A percentile compares a stretch with the other conserved stretches of the same genome.
Evolutionary conservation across 768 basidiomycete genomes (phyloP).

Genomic region (Boletus rex-veris): DNA sequence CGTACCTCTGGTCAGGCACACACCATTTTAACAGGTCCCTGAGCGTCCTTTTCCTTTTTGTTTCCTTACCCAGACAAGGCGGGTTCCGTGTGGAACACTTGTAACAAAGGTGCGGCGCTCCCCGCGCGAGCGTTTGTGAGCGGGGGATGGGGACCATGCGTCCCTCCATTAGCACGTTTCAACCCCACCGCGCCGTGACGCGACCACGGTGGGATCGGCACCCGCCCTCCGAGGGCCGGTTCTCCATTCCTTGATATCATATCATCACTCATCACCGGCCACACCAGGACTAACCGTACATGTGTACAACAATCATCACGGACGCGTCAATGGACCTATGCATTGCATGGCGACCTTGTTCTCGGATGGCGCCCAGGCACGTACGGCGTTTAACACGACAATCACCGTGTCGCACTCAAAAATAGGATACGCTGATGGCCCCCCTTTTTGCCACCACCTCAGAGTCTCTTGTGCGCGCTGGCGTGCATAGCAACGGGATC

Average conservation of each 20-base stretch:
- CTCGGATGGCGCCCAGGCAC: neutral
- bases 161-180: neutral
- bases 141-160: neutral
- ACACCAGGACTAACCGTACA: no score
- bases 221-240: no score
- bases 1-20: slow-evolving; percentile 1
- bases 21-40: neutral
- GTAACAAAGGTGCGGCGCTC: neutral
- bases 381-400: neutral
- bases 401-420: neutral
- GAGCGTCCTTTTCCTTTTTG: neutral
- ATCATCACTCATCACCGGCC: no score
- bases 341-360: no score
- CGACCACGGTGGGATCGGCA: neutral
- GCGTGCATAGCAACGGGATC: slow-evolving; percentile 4
- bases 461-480: neutral
- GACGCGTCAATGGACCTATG: no score
- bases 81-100: neutral
- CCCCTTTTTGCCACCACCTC: neutral
- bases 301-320: no score
- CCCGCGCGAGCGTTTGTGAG: neutral
- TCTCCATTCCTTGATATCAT: no score
- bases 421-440: no score
- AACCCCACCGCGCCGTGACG: neutral
- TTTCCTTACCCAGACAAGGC: neutral